Conservation (phyloP, 306 rosid species). For the barrel medic (Medicago truncatula) region MtrunA17r5.0-ANR NC_053045.1:18370501-18371000, state of each 20-base stretch:
- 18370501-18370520: constrained; percentile 65
- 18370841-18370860: background rate
- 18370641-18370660: constrained; percentile 41
- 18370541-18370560: constrained; percentile 47
- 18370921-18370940: constrained; percentile 15
- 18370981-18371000: constrained; percentile 93
- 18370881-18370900: background rate
- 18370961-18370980: constrained; percentile 64
- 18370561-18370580: constrained; percentile 46
- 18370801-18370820: background rate
- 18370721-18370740: background rate
- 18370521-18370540: constrained; percentile 53
- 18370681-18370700: constrained; percentile 8
- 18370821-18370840: background rate
- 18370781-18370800: background rate
- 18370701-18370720: constrained; percentile 8
- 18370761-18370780: constrained; percentile 4
- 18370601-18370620: constrained; percentile 5
- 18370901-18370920: background rate
- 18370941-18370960: constrained; percentile 72
- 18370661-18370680: constrained; percentile 24
- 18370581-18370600: constrained; percentile 36
- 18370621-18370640: constrained; percentile 36
- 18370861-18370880: background rate
- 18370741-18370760: background rate